phyloP scores from a whole-genome alignment of 108 stramenopile genomes.

The Fistulifera pelliculosa region DNA sequence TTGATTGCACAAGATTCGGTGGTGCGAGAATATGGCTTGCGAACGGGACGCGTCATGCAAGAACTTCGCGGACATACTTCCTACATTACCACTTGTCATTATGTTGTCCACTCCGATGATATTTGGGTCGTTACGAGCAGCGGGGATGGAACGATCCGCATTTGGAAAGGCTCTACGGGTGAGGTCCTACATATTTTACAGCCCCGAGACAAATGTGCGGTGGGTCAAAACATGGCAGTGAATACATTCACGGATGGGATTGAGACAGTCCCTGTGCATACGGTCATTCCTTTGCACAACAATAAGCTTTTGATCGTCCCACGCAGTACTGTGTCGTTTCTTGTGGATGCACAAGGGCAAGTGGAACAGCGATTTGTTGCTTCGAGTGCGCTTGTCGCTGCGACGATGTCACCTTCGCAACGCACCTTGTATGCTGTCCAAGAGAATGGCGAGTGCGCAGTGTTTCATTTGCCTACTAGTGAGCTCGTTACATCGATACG shows the following conservation, averaged over 20 bases:
- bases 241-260: constrained; percentile 1
- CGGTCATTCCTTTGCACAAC: constrained; percentile 44
- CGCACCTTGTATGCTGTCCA: constrained; percentile 48
- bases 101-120: constrained; percentile 19
- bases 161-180: constrained; percentile 80
- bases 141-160: constrained; percentile 83
- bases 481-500: constrained; percentile 36
- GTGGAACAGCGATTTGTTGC: constrained; percentile 42
- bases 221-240: background rate
- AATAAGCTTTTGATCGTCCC: constrained; percentile 13
- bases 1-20: constrained; percentile 59
- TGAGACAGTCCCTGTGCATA: constrained; percentile 32
- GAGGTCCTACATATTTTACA: constrained; percentile 49
- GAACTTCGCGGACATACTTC: constrained; percentile 85
- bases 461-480: constrained; percentile 52
- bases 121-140: constrained; percentile 71
- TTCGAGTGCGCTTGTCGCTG: constrained; percentile 38
- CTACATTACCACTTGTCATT: constrained; percentile 67
- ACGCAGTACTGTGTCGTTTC: constrained; percentile 42
- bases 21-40: constrained; percentile 68
- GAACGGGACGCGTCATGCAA: constrained; percentile 63
- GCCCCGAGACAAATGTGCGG: constrained; percentile 8
- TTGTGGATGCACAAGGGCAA: constrained; percentile 44
- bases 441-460: constrained; percentile 54
- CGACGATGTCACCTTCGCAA: constrained; percentile 50